Evolutionary conservation across 768 basidiomycete genomes (phyloP), one percentile per base, ranked within the genome.

Genomic region (Fibroporia radiculosa): DNA sequence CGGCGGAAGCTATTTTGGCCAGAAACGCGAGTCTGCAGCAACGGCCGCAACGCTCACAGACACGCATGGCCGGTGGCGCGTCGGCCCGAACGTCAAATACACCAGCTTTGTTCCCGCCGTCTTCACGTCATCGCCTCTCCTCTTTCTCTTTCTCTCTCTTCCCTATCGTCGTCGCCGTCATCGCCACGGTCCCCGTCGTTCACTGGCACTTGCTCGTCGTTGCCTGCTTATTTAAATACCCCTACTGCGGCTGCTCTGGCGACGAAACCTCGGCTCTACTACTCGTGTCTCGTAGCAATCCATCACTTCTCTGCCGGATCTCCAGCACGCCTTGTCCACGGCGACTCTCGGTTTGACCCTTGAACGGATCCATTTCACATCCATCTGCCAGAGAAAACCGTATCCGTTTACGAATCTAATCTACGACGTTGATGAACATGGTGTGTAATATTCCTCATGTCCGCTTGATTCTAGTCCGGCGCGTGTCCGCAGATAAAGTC

Each of bases 401-500:
- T 26, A 26, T 13, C 39, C 20, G 16, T 40, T 19, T 40, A 40
- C 39, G 39, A 40, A 14, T 10, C 39, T 40, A 6, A 40, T 26
- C 25, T 25, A 42, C 41, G 27, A 31, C 29, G 3, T 5, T 42
- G 41, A 42, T 29, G 28, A 42, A 31, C 41, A 42, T 27, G 41
- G 41, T 42, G 16, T 6, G 41, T 32, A 19, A n/a, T n/a, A 42
- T 42, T 22, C 40, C 41, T 42, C 41, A 42, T 42, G 41, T 28
- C 40, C 40, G 40, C 22, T 28, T 27, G 16, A 18, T 42, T 42
- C 41, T 42, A 12, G 41, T 19, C 25, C 16, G 29, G 41, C 41
- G 41, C 41, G 41, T 42, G 41, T 42, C 14, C 28, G 41, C 41
- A 42, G 41, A 42, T 42, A 42, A 32, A 42, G 41, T 32, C 41